Evolutionary conservation across 2,329 filamentous ascomycete species (phyloP).

Genomic region (Ceratocystis cacaofunesta): DNA sequence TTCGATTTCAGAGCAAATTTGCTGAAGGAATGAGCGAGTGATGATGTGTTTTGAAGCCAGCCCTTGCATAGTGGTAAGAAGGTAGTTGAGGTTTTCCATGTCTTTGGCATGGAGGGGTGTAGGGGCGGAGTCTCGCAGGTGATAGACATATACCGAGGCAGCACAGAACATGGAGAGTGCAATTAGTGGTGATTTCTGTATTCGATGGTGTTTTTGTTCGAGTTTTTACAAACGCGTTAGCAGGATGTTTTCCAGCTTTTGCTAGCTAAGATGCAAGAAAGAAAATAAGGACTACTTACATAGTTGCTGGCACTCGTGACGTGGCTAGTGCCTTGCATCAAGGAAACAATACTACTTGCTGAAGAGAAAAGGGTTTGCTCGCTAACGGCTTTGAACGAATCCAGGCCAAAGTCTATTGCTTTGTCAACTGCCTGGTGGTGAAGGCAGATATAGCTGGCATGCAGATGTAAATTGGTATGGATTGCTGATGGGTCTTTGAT

Average conservation of each 20-base stretch:
- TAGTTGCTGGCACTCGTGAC: slow-evolving; percentile 30
- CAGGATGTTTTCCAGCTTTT: slow-evolving; percentile 26
- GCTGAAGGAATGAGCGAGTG: slow-evolving; percentile 70
- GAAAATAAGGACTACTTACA: slow-evolving; percentile 34
- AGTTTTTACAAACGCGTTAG: too few species aligned
- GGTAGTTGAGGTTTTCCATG: slow-evolving; percentile 49
- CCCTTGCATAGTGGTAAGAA: slow-evolving; percentile 63
- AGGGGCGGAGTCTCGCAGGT: slow-evolving; percentile 51
- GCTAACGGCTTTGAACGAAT: slow-evolving; percentile 52
- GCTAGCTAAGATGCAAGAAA: not conserved
- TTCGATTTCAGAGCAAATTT: slow-evolving; percentile 70
- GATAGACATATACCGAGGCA: slow-evolving; percentile 67
- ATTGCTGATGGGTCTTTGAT: slow-evolving; percentile 57
- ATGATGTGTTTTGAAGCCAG: slow-evolving; percentile 60
- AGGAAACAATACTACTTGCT: slow-evolving; percentile 68
- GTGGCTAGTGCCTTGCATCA: slow-evolving; percentile 66
- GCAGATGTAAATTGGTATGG: slow-evolving; percentile 76
- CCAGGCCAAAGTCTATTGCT: slow-evolving; percentile 47
- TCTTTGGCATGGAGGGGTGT: slow-evolving; percentile 38
- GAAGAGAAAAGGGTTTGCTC: slow-evolving; percentile 61
- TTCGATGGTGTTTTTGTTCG: too few species aligned
- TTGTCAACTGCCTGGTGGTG: slow-evolving; percentile 82
- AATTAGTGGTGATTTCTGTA: slow-evolving; percentile 40
- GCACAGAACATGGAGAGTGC: slow-evolving; percentile 78
- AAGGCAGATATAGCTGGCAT: slow-evolving; percentile 74